Conservation (phyloP, 2,329 filamentous ascomycete species). For the Hypoxylon sp. region DNA sequence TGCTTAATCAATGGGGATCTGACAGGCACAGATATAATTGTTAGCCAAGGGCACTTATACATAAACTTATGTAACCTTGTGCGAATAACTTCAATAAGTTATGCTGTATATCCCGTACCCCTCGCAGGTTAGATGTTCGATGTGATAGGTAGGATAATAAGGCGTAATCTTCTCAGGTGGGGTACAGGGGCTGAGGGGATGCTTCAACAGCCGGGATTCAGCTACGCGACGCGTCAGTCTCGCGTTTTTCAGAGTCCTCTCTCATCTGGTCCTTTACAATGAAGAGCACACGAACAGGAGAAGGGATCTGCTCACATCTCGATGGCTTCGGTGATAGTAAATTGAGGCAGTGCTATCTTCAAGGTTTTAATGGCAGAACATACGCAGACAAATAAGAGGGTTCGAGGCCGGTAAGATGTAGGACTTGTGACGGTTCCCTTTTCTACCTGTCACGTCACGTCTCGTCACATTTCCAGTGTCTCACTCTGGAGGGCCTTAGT, state of each 20-base stretch:
- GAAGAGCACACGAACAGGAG: not conserved
- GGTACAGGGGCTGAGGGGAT: constrained; percentile 7
- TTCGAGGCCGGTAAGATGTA: not conserved
- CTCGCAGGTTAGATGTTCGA: not conserved
- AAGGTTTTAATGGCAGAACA: not conserved
- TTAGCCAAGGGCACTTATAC: not conserved
- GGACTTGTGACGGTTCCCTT: constrained; percentile 11
- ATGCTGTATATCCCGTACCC: not conserved
- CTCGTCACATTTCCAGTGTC: constrained; percentile 27
- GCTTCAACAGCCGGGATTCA: not conserved
- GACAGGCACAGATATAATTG: not conserved
- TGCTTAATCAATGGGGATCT: not conserved
- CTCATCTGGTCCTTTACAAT: not conserved
- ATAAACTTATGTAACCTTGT: not conserved
- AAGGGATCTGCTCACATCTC: not conserved
- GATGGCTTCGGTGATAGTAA: not conserved
- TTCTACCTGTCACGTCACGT: constrained; percentile 30
- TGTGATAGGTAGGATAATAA: not conserved
- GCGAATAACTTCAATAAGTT: not conserved
- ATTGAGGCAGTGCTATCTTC: not conserved
- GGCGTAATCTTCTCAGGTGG: no score
- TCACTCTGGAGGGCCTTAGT: constrained; percentile 21
- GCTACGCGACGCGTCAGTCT: constrained; percentile 40
- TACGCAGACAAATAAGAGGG: not conserved
- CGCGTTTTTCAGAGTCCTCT: constrained; percentile 29